phyloP scores from a whole-genome alignment of 2,329 filamentous ascomycete species.

The Fusarium sp. region DNA sequence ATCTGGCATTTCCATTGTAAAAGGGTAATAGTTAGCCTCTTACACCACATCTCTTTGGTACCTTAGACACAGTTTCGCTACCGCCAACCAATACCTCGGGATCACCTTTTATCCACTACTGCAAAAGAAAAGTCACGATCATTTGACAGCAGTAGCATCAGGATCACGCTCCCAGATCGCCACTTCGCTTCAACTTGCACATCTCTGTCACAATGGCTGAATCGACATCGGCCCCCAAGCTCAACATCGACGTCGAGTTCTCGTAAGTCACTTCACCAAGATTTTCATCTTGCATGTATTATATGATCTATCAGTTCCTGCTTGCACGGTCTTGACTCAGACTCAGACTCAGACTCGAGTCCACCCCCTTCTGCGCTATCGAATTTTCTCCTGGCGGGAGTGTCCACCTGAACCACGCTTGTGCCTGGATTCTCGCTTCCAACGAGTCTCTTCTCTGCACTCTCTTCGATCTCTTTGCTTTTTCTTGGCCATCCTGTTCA shows the following conservation, averaged over 20 bases:
- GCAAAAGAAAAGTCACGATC: slow-evolving; percentile 28
- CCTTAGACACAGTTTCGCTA: slow-evolving; percentile 1
- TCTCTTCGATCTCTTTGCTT: slow-evolving; percentile 6
- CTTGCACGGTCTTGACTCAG: slow-evolving; percentile 13
- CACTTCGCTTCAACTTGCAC: slow-evolving; percentile 11
- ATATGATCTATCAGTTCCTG: slow-evolving; percentile 41
- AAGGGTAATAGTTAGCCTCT: not conserved
- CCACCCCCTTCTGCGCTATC: slow-evolving; percentile 6
- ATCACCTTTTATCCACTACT: slow-evolving; percentile 4
- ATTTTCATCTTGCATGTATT: slow-evolving; percentile 24
- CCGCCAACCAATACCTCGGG: slow-evolving; percentile 6
- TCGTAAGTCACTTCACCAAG: slow-evolving; percentile 52
- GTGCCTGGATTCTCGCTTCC: slow-evolving; percentile 22
- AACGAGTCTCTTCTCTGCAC: slow-evolving; percentile 13
- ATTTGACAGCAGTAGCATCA: slow-evolving; percentile 3
- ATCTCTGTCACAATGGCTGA: slow-evolving; percentile 26
- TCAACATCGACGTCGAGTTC: slow-evolving; percentile 79
- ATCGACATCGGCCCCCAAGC: slow-evolving; percentile 41
- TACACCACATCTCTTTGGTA: not conserved
- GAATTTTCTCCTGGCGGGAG: slow-evolving; percentile 13
- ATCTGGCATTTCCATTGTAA: not conserved
- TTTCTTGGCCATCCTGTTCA: slow-evolving; percentile 12
- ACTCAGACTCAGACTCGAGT: slow-evolving; percentile 4
- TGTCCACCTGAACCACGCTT: slow-evolving; percentile 26
- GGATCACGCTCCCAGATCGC: not conserved